Evolutionary conservation across 2,329 filamentous ascomycete genomes (phyloP).

Genomic region (Trichoderma atroviride): DNA sequence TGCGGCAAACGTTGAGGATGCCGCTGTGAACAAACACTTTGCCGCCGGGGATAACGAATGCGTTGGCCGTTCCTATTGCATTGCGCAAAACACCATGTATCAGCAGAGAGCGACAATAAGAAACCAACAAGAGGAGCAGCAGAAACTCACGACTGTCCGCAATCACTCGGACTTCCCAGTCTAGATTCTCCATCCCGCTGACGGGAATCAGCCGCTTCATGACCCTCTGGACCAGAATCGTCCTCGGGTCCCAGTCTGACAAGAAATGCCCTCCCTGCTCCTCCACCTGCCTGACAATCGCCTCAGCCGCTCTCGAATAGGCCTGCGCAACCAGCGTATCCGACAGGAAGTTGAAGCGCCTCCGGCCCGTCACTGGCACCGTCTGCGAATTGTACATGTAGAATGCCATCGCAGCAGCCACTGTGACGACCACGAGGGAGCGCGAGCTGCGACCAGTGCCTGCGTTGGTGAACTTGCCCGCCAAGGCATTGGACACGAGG

Average conservation of each 20-base stretch:
- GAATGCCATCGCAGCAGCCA: slow-evolving; percentile 54
- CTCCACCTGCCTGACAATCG: slow-evolving; percentile 57
- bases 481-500: slow-evolving; percentile 37
- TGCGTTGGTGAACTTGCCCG: slow-evolving; percentile 34
- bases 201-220: slow-evolving; percentile 68
- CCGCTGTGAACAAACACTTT: slow-evolving; percentile 81
- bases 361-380: slow-evolving; percentile 71
- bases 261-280: slow-evolving; percentile 59
- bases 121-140: background rate
- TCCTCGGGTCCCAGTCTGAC: slow-evolving; percentile 60
- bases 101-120: background rate
- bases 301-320: slow-evolving; percentile 34
- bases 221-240: slow-evolving; percentile 61
- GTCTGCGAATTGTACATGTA: slow-evolving; percentile 72
- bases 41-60: slow-evolving; percentile 76
- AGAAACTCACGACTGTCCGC: slow-evolving; percentile 57
- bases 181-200: slow-evolving; percentile 58
- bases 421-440: slow-evolving; percentile 46
- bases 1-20: slow-evolving; percentile 66
- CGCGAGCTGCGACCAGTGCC: slow-evolving; percentile 38
- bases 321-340: slow-evolving; percentile 56
- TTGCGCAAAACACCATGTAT: background rate
- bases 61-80: slow-evolving; percentile 60
- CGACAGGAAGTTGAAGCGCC: slow-evolving; percentile 70
- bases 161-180: slow-evolving; percentile 77